These are phyloP conservation scores for Marasmius tenuissimus DNA, from an alignment of 1,284 basidiomycete genomes.

Conservation along the genomic window DNA sequence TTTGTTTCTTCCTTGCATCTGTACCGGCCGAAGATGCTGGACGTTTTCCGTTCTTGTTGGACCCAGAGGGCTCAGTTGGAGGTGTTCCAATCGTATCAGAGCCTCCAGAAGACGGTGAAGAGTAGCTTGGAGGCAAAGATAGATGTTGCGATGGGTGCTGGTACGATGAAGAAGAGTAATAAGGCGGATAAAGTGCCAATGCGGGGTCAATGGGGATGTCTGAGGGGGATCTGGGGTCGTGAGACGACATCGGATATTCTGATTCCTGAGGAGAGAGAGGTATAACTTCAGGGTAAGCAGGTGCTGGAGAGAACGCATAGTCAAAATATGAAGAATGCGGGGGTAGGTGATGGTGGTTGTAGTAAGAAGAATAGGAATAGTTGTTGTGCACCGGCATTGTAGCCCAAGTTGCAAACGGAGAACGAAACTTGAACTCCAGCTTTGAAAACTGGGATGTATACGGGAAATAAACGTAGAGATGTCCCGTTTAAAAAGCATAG, in stretches of 20 bases:
- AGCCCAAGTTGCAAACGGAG: conserved; percentile 11
- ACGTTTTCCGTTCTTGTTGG: conserved; percentile 64
- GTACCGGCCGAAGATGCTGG: conserved; percentile 47
- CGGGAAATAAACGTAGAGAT: conserved; percentile 12
- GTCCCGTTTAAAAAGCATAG: conserved; percentile 15
- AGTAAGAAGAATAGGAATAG: conserved; percentile 39
- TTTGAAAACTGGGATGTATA: background rate
- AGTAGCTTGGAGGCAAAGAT: conserved; percentile 44
- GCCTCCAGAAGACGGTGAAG: conserved; percentile 72
- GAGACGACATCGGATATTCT: conserved; percentile 33
- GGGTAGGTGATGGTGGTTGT: conserved; percentile 28
- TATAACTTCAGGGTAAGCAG: conserved; percentile 23
- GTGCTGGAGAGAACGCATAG: conserved; percentile 25
- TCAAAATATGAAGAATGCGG: conserved; percentile 20
- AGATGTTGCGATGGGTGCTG: conserved; percentile 38
- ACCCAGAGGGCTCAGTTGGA: conserved; percentile 54
- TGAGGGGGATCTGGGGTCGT: conserved; percentile 35
- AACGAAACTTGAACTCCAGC: conserved; percentile 4
- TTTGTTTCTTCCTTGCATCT: conserved; percentile 57
- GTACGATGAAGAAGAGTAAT: conserved; percentile 44
- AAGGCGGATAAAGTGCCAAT: conserved; percentile 59
- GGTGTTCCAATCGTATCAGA: conserved; percentile 75
- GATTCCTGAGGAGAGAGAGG: conserved; percentile 30
- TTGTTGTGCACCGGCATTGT: conserved; percentile 26
- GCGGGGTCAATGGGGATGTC: conserved; percentile 64